Conservation (phyloP, 2,329 filamentous ascomycete species). For the Aspergillus chevalieri region DNA sequence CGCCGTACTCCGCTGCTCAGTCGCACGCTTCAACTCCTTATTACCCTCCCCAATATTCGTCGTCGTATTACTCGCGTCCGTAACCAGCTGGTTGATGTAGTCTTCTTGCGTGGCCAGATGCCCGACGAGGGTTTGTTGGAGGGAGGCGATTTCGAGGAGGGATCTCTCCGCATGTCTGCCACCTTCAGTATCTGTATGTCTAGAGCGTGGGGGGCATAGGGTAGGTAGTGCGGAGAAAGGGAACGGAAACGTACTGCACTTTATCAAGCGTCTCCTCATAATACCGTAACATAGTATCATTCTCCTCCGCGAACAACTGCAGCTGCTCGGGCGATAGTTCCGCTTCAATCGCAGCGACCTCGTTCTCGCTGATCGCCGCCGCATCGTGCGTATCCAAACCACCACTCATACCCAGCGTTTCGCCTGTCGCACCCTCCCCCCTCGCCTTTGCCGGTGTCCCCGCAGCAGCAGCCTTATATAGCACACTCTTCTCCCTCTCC, state of each 20-base stretch:
- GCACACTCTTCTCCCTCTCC: conserved; percentile 80
- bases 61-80: conserved; percentile 72
- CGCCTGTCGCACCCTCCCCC: conserved; percentile 12
- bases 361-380: conserved; percentile 23
- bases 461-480: conserved; percentile 56
- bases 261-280: conserved; percentile 93
- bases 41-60: conserved; percentile 88
- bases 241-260: conserved; percentile 64
- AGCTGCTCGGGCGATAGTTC: conserved; percentile 76
- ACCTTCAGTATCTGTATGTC: conserved; percentile 1
- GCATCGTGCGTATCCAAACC: conserved; percentile 24
- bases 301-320: conserved; percentile 89
- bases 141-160: conserved; percentile 81
- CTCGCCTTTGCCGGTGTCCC: conserved; percentile 2
- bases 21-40: conserved; percentile 80
- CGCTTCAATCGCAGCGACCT: conserved; percentile 42
- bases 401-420: conserved; percentile 6
- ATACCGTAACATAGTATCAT: conserved; percentile 85
- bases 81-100: conserved; percentile 80
- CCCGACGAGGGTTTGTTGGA: conserved; percentile 81
- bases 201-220: neutral
- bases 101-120: conserved; percentile 82
- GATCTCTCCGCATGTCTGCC: conserved; percentile 79
- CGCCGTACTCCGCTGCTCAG: conserved; percentile 63
- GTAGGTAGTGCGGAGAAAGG: neutral